Percentiles rank a stretch among this genome's conserved stretches.
phyloP scores from a whole-genome alignment of 371 early-diverging fungal genomes.

The Syncephalastrum sp. region DNA sequence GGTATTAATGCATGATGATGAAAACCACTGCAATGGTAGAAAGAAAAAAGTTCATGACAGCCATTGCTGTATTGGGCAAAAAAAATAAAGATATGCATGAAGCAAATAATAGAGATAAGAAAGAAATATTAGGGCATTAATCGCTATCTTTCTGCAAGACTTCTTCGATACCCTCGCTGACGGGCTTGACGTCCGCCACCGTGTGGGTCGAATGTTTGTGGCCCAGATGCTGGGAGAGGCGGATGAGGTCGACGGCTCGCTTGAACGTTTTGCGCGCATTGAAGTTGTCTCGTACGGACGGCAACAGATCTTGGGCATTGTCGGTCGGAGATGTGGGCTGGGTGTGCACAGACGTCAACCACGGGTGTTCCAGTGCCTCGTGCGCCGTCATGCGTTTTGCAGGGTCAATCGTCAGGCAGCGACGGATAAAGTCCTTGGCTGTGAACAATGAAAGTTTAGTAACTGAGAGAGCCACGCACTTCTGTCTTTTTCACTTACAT shows the following conservation, averaged over 20 bases:
- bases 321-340: slow-evolving; percentile 30
- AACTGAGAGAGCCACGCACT: background rate
- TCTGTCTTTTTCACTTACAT: slow-evolving; percentile 19
- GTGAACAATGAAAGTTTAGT: slow-evolving; percentile 2
- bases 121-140: background rate
- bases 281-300: slow-evolving; percentile 78
- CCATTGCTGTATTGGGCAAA: too few species aligned
- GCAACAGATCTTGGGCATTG: slow-evolving; percentile 61
- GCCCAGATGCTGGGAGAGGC: slow-evolving; percentile 44
- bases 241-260: slow-evolving; percentile 65
- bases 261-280: slow-evolving; percentile 78
- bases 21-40: too few species aligned
- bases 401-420: slow-evolving; percentile 75
- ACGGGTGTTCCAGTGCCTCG: slow-evolving; percentile 74
- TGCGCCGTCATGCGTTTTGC: slow-evolving; percentile 72
- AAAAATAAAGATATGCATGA: too few species aligned
- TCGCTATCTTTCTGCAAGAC: slow-evolving; percentile 36
- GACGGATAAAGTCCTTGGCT: slow-evolving; percentile 84
- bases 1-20: too few species aligned
- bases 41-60: too few species aligned
- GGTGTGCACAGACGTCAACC: slow-evolving; percentile 49
- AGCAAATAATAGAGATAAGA: too few species aligned
- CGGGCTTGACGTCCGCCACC: slow-evolving; percentile 33
- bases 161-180: slow-evolving; percentile 44
- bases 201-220: slow-evolving; percentile 27